Evolutionary conservation across 306 rosid genomes (phyloP).

Genomic region (Fragaria vesca): DNA sequence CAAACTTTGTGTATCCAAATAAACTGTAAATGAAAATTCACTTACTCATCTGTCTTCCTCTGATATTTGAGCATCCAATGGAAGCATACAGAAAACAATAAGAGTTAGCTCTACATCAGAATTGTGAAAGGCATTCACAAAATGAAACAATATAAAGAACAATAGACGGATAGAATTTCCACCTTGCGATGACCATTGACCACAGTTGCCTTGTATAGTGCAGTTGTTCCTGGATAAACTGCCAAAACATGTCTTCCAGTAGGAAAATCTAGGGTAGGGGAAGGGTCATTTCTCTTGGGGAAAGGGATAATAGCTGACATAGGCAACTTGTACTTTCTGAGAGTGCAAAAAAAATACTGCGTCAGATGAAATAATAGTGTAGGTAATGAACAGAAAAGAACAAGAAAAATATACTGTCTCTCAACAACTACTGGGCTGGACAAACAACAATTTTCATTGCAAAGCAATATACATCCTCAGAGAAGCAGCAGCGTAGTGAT

Average conservation of each 20-base stretch:
- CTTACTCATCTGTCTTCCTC: conserved; percentile 99
- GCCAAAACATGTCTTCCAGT: conserved; percentile 89
- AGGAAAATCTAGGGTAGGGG: conserved; percentile 64
- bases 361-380: not conserved
- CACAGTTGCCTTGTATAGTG: conserved; percentile 97
- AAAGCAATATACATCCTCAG: not conserved
- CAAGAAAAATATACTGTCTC: not conserved
- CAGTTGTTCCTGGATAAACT: conserved; percentile 97
- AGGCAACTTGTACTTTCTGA: conserved; percentile 87
- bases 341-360: conserved; percentile 8
- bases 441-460: not conserved
- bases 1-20: not conserved
- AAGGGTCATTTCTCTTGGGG: conserved; percentile 85
- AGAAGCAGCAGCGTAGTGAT: not conserved
- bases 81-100: conserved; percentile 35
- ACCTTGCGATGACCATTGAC: conserved; percentile 92
- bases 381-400: not conserved
- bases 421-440: not conserved
- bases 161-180: conserved; percentile 26
- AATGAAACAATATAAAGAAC: conserved; percentile 10
- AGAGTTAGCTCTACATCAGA: conserved; percentile 40
- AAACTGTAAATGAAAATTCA: conserved; percentile 22
- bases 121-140: not conserved
- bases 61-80: conserved; percentile 41
- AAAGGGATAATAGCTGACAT: conserved; percentile 82